Base-by-base conservation (phyloP, 495 filamentous ascomycete species). In the Lichina pygmaea region DNA sequence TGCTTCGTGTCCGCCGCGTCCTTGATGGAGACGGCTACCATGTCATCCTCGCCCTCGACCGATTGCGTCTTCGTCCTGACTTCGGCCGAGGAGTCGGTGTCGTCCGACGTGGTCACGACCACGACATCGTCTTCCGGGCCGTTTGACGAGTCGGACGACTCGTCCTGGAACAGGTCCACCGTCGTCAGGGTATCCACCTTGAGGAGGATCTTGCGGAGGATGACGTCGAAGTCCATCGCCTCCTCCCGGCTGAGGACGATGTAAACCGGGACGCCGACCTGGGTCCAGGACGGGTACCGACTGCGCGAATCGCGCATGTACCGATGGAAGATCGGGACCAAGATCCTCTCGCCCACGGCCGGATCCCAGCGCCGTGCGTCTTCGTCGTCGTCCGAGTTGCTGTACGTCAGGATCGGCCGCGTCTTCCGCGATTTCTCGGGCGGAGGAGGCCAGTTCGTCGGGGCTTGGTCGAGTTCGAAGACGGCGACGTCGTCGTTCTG, bases 1-100 rank as follows among this genome's bases (percentile, higher is more conserved):
- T 41, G 45, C 37, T 37, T 33, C 0, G 32, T 15, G 41, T 47
- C 43, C 7, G 56, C 52, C 7, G 60, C 63, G 50, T 86, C 78
- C 9, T 68, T 69, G 81, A 91, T 86, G 0, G 79, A 81, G 17
- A 97, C 75, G 55, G 94, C 79, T 4, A 95, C 82, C 50, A 93
- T 73, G 43, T 80, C 82, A 50, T 93, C 85, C 57, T 93, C 86
- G 6, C 81, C 83, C 50, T 85, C 77, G 9, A 93, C 73, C 7
- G 84, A 93, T 0, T 63, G 64, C 16, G 78, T 75, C 50, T 78
- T 67, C 42, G 92, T 65, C 51, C 74, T 75, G 7, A 71, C 68
- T 49, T 78, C 80, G 12, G 66, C 71, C 3, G 74, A 66, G 11
- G 72, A 80, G 47, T 79, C 71, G 2, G 67, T 72, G 56, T 89